Conservation (phyloP, 2,329 filamentous ascomycete species). For the Dryadomyces quercus-mongolicae region DNA sequence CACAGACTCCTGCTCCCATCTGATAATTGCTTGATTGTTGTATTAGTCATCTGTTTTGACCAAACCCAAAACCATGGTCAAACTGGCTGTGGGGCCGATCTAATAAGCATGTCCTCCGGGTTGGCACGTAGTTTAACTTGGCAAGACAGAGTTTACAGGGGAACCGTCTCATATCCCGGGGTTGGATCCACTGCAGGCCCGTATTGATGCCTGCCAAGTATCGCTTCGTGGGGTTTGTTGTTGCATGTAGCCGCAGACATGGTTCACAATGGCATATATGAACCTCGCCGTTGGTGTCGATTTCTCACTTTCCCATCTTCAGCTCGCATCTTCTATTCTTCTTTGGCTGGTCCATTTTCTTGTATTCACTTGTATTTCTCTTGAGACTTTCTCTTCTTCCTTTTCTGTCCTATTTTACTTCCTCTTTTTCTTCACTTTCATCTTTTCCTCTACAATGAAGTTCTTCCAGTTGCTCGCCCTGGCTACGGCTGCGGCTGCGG, state of each 20-base stretch:
- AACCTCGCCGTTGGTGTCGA: background rate
- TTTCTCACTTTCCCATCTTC: background rate
- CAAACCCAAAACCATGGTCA: background rate
- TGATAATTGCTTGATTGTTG: no score
- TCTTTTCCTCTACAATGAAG: slow-evolving; percentile 13
- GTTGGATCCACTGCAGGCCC: no score
- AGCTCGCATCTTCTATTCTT: background rate
- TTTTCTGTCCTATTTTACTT: background rate
- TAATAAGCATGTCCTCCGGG: background rate
- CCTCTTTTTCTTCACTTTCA: background rate
- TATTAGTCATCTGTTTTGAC: no score
- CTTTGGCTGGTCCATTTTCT: background rate
- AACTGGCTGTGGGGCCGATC: background rate
- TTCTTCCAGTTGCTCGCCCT: slow-evolving; percentile 14
- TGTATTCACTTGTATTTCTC: no score
- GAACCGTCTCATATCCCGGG: no score
- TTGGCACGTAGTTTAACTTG: background rate
- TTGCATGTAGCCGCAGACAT: background rate
- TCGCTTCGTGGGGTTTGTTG: no score
- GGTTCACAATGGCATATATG: background rate
- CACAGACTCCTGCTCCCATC: no score
- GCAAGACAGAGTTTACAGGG: background rate
- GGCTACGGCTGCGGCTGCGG: slow-evolving; percentile 11
- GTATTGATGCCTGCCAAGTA: no score
- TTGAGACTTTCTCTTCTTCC: background rate